Percentiles rank a stretch among this genome's conserved stretches.
Conservation (phyloP, 768 basidiomycete species). For the Melanogaster broomeanus region DNA sequence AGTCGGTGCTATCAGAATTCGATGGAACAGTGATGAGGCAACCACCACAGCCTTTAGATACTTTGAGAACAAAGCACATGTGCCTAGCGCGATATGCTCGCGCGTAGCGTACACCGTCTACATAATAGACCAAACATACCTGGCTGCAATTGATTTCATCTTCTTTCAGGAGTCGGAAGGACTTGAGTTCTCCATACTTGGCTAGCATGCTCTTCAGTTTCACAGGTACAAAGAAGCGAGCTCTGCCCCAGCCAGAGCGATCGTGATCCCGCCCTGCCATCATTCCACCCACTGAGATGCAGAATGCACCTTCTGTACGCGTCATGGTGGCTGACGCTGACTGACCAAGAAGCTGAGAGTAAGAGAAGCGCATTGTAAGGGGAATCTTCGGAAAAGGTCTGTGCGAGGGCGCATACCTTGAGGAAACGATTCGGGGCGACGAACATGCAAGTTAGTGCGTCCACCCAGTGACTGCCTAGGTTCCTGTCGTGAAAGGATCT, state of each 20-base stretch:
- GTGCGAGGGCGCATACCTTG: conserved; percentile 36
- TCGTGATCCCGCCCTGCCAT: conserved; percentile 19
- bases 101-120: background rate
- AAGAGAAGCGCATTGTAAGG: conserved; percentile 6
- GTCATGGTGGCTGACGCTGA: conserved; percentile 47
- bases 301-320: conserved; percentile 54
- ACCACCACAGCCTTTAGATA: background rate
- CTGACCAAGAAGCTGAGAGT: conserved; percentile 51
- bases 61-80: background rate
- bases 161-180: conserved; percentile 27
- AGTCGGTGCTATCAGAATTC: conserved; percentile 2
- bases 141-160: conserved; percentile 24
- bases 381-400: background rate
- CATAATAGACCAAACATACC: conserved; percentile 23
- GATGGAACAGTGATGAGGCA: background rate
- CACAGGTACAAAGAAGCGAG: conserved; percentile 25
- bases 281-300: conserved; percentile 41
- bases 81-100: background rate
- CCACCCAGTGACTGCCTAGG: conserved; percentile 14
- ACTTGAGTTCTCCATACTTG: conserved; percentile 35
- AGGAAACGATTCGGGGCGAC: conserved; percentile 46
- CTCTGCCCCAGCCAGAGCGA: conserved; percentile 25
- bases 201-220: conserved; percentile 30
- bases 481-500: conserved; percentile 1
- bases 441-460: conserved; percentile 44